phyloP scores from a whole-genome alignment of 176 grass and related monocot genomes.

The Carex scoparia region DNA sequence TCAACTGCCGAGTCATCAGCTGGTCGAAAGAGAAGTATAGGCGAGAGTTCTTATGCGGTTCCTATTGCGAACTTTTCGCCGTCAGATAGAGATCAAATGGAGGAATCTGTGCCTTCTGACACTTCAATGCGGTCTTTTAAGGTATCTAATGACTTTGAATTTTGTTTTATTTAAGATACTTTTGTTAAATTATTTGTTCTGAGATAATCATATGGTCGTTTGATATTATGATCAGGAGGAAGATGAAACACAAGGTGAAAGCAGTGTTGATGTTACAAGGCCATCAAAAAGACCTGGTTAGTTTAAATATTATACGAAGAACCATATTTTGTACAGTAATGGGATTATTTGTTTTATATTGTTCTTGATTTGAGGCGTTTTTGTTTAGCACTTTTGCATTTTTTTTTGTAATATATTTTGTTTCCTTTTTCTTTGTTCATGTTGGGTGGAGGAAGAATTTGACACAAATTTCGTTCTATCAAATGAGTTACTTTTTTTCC shows the following conservation, averaged over 20 bases:
- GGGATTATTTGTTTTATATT: not conserved
- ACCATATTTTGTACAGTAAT: conserved; percentile 1
- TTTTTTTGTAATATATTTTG: not conserved
- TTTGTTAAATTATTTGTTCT: not conserved
- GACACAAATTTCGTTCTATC: not conserved
- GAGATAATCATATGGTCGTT: conserved; percentile 1
- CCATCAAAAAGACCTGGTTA: conserved; percentile 55
- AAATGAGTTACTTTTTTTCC: not conserved
- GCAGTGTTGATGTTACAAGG: conserved; percentile 37
- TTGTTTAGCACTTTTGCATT: not conserved
- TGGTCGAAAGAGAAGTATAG: conserved; percentile 61
- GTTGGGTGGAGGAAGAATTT: conserved; percentile 11
- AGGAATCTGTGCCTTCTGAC: not conserved
- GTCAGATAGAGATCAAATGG: conserved; percentile 9
- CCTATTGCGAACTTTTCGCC: conserved; percentile 34
- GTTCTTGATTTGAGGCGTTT: not conserved
- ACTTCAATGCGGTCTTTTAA: not conserved
- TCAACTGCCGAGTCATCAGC: conserved; percentile 58
- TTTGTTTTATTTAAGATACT: not conserved
- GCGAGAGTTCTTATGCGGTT: conserved; percentile 35
- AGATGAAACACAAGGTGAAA: conserved; percentile 49
- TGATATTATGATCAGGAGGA: conserved; percentile 42
- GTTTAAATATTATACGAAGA: not conserved
- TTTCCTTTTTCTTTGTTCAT: not conserved
- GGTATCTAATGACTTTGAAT: not conserved